Conservation (phyloP, 371 early-diverging fungal genomes). For the Coemansia linderi region DNA sequence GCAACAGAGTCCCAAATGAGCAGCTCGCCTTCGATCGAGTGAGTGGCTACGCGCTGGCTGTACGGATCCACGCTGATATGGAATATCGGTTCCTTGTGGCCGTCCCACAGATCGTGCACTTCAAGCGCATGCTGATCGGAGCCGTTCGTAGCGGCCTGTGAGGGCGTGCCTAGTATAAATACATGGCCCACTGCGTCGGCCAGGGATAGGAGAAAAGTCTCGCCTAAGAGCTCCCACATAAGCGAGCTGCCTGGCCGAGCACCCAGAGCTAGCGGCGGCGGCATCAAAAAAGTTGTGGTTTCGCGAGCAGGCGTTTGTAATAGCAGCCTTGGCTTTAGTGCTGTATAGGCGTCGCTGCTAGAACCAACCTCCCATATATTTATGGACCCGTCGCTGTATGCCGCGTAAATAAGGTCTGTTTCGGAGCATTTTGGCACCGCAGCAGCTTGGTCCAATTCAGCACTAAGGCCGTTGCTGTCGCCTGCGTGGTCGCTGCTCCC, state of each 20-base stretch:
- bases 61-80: slow-evolving; percentile 53
- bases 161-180: slow-evolving; percentile 17
- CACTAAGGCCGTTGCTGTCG: background rate
- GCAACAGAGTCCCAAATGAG: slow-evolving; percentile 44
- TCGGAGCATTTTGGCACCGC: background rate
- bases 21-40: slow-evolving; percentile 47
- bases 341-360: background rate
- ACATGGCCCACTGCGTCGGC: slow-evolving; percentile 41
- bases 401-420: slow-evolving; percentile 24
- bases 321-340: slow-evolving; percentile 1
- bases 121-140: background rate
- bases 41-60: slow-evolving; percentile 43
- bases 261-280: background rate
- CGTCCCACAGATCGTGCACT: slow-evolving; percentile 41
- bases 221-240: slow-evolving; percentile 11
- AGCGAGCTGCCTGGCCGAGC: slow-evolving; percentile 9
- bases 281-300: background rate
- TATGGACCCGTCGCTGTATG: slow-evolving; percentile 40
- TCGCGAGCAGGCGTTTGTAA: slow-evolving; percentile 13
- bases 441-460: background rate
- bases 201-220: slow-evolving; percentile 10
- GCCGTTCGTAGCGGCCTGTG: background rate
- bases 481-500: background rate
- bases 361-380: slow-evolving; percentile 24
- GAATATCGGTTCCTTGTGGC: slow-evolving; percentile 45